Conservation (phyloP, 345 rosid species). For the Rhodamnia rubescens region DNA sequence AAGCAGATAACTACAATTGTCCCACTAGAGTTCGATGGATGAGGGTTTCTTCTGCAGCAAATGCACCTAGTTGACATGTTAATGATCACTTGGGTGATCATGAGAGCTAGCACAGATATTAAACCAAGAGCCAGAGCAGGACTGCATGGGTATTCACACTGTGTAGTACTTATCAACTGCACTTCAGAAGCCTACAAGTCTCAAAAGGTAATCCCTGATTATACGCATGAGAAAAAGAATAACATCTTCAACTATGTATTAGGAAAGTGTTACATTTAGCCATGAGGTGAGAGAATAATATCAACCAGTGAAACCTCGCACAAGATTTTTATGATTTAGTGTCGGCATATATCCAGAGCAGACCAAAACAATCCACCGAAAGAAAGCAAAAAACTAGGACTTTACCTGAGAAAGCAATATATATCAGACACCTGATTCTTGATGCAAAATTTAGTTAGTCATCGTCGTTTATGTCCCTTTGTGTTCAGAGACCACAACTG, state of each 20-base stretch:
- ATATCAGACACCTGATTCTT: no score
- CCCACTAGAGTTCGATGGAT: constrained; percentile 50
- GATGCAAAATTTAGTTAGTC: constrained; percentile 70
- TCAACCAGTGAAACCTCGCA: not conserved
- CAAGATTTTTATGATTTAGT: not conserved
- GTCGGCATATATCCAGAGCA: not conserved
- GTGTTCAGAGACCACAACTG: constrained; percentile 87
- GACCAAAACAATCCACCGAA: not conserved
- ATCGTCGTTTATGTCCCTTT: constrained; percentile 48
- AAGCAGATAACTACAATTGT: constrained; percentile 45
- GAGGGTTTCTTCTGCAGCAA: constrained; percentile 58
- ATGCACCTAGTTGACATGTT: constrained; percentile 59
- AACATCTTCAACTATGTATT: not conserved
- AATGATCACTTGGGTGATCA: constrained; percentile 51
- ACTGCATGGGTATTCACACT: constrained; percentile 57
- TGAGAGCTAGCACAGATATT: constrained; percentile 46
- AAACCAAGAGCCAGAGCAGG: constrained; percentile 69
- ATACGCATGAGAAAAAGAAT: not conserved
- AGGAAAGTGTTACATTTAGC: not conserved
- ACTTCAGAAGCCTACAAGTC: constrained; percentile 45
- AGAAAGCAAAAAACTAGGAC: no score
- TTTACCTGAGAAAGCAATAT: no score
- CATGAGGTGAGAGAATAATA: not conserved
- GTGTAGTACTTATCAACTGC: constrained; percentile 15
- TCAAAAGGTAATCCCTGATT: not conserved